A percentile compares a stretch with the other conserved stretches of the same genome.
Conservation (phyloP, 495 filamentous ascomycete genomes). For the Podospora sp. region DNA sequence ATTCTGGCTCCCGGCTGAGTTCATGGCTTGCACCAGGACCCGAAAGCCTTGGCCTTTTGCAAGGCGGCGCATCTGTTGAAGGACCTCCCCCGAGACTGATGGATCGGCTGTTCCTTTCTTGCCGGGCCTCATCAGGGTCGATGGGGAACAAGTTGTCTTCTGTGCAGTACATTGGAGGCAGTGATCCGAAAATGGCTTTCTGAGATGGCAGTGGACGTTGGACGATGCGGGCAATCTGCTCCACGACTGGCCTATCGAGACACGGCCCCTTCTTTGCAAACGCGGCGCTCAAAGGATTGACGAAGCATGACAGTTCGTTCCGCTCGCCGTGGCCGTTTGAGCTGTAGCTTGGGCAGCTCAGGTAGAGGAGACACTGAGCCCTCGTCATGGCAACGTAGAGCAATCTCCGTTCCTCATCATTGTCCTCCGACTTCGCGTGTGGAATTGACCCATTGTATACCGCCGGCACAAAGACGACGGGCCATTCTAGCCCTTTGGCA, state of each 20-base stretch:
- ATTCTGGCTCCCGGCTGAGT: constrained; percentile 35
- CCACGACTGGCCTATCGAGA: constrained; percentile 46
- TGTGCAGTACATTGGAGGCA: constrained; percentile 43
- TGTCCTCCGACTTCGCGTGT: constrained; percentile 88
- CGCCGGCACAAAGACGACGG: constrained; percentile 91
- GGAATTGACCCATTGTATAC: constrained; percentile 92
- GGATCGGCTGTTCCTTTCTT: neutral
- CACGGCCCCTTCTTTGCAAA: constrained; percentile 50
- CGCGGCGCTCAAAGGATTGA: constrained; percentile 35
- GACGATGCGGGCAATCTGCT: constrained; percentile 45
- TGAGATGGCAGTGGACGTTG: constrained; percentile 44
- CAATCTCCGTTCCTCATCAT: constrained; percentile 84
- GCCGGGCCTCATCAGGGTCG: constrained; percentile 32
- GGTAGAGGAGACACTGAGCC: constrained; percentile 86
- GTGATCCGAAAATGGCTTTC: constrained; percentile 40
- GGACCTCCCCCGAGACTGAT: neutral
- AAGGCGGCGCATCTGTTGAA: constrained; percentile 13
- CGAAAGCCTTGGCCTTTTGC: constrained; percentile 35
- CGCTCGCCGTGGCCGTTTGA: constrained; percentile 36
- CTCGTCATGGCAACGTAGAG: constrained; percentile 98
- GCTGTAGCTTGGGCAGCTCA: constrained; percentile 70
- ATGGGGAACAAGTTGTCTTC: constrained; percentile 47
- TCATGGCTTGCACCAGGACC: constrained; percentile 31
- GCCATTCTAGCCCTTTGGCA: constrained; percentile 97
- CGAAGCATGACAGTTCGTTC: constrained; percentile 45